phyloP scores from a whole-genome alignment of 2,329 filamentous ascomycete species.

The Ceratocystis albifundus region DNA sequence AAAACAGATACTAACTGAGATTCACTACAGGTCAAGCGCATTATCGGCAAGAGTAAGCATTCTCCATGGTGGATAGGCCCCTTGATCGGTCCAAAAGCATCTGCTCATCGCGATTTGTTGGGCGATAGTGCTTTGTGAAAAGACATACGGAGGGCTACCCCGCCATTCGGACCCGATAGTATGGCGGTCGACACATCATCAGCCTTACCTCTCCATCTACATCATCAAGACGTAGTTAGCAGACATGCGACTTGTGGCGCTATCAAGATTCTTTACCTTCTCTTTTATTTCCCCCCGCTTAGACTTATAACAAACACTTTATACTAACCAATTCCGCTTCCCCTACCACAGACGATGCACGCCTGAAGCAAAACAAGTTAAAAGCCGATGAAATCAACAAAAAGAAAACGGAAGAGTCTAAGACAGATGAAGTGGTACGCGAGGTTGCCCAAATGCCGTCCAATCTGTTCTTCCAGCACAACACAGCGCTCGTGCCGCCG shows the following conservation, averaged over 20 bases:
- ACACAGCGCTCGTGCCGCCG: conserved; percentile 72
- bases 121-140: not conserved
- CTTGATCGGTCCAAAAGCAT: no score
- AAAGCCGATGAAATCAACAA: conserved; percentile 49
- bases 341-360: conserved; percentile 45
- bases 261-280: not conserved
- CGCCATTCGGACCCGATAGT: not conserved
- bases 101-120: not conserved
- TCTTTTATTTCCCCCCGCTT: not conserved
- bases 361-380: conserved; percentile 68
- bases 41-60: conserved; percentile 54
- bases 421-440: conserved; percentile 52
- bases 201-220: not conserved
- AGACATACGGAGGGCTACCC: not conserved
- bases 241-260: not conserved
- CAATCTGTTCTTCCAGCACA: conserved; percentile 79
- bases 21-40: conserved; percentile 52
- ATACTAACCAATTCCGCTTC: not conserved
- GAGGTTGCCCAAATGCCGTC: conserved; percentile 73
- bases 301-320: not conserved
- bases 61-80: not conserved
- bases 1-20: conserved; percentile 24
- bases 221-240: not conserved
- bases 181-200: not conserved
- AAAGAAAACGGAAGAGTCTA: conserved; percentile 45